Percentiles rank a stretch among this genome's conserved stretches.
These are phyloP conservation scores for Candida quercuum DNA, from an alignment of 805 yeast species.

Conservation along the genomic window DNA sequence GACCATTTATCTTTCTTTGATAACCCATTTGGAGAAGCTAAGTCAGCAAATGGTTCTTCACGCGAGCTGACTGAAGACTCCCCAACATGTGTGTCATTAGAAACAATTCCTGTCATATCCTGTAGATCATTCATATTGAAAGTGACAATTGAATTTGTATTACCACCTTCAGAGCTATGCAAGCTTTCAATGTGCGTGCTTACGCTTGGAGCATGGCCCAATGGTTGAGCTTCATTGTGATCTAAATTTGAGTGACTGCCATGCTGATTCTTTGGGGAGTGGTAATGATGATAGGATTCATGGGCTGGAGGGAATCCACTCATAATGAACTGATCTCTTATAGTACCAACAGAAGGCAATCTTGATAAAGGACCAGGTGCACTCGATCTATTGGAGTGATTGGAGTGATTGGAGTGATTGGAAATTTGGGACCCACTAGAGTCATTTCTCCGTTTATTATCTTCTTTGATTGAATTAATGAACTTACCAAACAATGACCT, in stretches of 20 bases:
- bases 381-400: too few species aligned
- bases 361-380: conserved; percentile 5
- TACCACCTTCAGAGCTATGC: conserved; percentile 4
- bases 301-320: background rate
- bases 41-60: too few species aligned
- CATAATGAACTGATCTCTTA: conserved; percentile 7
- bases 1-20: conserved; percentile 34
- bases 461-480: conserved; percentile 22
- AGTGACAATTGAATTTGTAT: conserved; percentile 33
- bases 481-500: conserved; percentile 24
- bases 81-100: background rate
- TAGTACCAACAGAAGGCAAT: conserved; percentile 8
- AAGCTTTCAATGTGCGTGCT: conserved; percentile 3
- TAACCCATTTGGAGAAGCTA: too few species aligned
- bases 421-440: conserved; percentile 6
- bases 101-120: conserved; percentile 47
- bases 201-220: conserved; percentile 4
- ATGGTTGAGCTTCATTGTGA: background rate
- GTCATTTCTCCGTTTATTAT: conserved; percentile 9
- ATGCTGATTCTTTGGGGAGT: background rate
- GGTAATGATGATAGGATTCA: too few species aligned
- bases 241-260: background rate
- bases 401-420: too few species aligned
- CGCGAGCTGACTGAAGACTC: too few species aligned
- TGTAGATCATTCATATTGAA: conserved; percentile 33